These are phyloP conservation scores for Acer campestre DNA, from an alignment of 345 rosid genomes.

Conservation along the genomic window DNA sequence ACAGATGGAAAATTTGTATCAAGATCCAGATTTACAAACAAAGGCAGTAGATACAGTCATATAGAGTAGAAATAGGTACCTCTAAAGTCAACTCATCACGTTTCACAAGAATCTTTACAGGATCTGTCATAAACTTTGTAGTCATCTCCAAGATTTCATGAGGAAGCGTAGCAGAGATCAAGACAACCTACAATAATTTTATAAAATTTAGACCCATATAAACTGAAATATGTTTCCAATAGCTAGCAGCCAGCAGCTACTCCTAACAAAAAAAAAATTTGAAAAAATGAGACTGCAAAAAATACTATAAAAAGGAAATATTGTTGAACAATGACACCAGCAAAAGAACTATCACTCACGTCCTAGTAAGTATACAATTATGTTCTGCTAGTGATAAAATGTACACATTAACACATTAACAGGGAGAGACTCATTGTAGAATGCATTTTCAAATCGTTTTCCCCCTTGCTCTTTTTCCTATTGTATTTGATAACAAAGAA, in stretches of 20 bases:
- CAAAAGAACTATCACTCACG: not conserved
- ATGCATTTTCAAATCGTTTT: not conserved
- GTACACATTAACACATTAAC: not conserved
- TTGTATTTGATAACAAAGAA: no score
- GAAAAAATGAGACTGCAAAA: not conserved
- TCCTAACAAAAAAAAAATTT: not conserved
- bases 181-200: slow-evolving; percentile 58
- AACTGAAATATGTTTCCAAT: not conserved
- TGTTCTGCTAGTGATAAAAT: not conserved
- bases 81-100: slow-evolving; percentile 98
- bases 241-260: slow-evolving; percentile 4
- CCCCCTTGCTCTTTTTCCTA: not conserved
- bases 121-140: slow-evolving; percentile 91
- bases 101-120: slow-evolving; percentile 93
- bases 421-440: not conserved
- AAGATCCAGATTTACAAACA: not conserved
- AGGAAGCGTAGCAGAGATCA: slow-evolving; percentile 97
- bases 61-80: slow-evolving; percentile 37
- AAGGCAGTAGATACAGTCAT: not conserved
- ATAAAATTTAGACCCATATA: not conserved
- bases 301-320: not conserved
- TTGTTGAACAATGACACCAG: not conserved
- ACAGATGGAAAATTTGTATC: not conserved
- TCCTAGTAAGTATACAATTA: not conserved
- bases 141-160: slow-evolving; percentile 98